phyloP scores from a whole-genome alignment of 1,139 yeast species.

The Debaryomycetaceae sp. region DNA sequence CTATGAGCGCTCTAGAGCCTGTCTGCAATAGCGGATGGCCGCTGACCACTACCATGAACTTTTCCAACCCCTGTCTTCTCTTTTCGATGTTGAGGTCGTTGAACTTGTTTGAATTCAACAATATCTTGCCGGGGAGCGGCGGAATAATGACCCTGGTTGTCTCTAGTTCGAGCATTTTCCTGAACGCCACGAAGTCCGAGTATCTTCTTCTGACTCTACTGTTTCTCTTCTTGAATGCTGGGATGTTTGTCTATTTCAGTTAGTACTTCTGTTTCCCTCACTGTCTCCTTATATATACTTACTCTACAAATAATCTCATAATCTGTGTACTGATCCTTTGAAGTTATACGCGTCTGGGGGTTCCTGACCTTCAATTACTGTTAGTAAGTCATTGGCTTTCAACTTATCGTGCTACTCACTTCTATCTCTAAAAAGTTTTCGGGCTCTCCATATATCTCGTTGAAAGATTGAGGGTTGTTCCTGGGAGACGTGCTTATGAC shows the following conservation, averaged over 20 bases:
- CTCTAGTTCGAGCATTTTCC: slow-evolving; percentile 72
- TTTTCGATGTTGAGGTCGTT: slow-evolving; percentile 81
- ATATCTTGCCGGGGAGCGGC: slow-evolving; percentile 80
- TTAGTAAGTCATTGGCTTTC: slow-evolving; percentile 4
- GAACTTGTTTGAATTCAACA: slow-evolving; percentile 66
- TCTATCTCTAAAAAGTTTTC: slow-evolving; percentile 93
- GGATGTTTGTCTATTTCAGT: slow-evolving; percentile 58
- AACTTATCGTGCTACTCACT: slow-evolving; percentile 29
- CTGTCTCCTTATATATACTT: slow-evolving; percentile 13
- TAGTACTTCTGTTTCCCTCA: slow-evolving; percentile 9
- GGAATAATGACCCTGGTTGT: slow-evolving; percentile 80
- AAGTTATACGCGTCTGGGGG: slow-evolving; percentile 77
- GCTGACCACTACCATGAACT: slow-evolving; percentile 74
- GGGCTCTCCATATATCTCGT: slow-evolving; percentile 88
- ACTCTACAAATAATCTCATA: slow-evolving; percentile 82
- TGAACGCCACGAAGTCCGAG: slow-evolving; percentile 83
- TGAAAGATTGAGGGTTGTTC: slow-evolving; percentile 63
- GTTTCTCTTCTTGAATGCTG: slow-evolving; percentile 68
- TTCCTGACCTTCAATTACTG: slow-evolving; percentile 42
- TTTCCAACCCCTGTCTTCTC: slow-evolving; percentile 79
- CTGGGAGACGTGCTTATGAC: slow-evolving; percentile 33
- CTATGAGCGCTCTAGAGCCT: slow-evolving; percentile 75
- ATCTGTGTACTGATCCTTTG: slow-evolving; percentile 76
- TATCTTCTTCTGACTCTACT: slow-evolving; percentile 81
- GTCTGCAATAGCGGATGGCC: slow-evolving; percentile 94